Percentiles rank a stretch among this genome's conserved stretches.
Evolutionary conservation across 2,329 filamentous ascomycete species (phyloP).

Genomic region (Purpureocillium lavendulum): DNA sequence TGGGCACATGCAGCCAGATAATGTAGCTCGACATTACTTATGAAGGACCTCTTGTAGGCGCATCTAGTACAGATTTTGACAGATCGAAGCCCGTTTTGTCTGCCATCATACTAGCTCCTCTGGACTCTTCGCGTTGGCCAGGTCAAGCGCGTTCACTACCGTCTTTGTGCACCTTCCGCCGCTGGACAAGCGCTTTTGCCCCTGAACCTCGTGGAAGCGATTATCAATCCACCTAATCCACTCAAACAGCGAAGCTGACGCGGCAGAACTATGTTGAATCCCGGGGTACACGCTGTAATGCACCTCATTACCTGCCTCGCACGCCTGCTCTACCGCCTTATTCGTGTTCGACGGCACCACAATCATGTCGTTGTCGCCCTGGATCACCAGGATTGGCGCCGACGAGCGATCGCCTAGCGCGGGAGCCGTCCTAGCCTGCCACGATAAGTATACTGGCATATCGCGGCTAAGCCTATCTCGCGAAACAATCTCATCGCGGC

Average conservation of each 20-base stretch:
- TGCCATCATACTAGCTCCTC: too few species aligned
- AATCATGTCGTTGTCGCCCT: conserved; percentile 6
- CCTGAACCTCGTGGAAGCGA: too few species aligned
- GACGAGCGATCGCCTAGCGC: conserved; percentile 5
- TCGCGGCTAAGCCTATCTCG: not conserved
- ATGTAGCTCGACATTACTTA: too few species aligned
- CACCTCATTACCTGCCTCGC: conserved; percentile 5
- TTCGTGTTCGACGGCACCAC: conserved; percentile 3
- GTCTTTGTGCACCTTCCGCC: too few species aligned
- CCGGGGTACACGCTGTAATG: conserved; percentile 5
- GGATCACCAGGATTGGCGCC: conserved; percentile 8
- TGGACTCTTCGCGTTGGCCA: too few species aligned
- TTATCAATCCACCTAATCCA: too few species aligned
- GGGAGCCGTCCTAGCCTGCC: conserved; percentile 3
- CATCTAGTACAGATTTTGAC: too few species aligned
- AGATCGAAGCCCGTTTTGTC: too few species aligned
- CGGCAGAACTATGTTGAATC: conserved; percentile 4
- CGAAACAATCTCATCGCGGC: not conserved
- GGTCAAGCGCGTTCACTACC: too few species aligned
- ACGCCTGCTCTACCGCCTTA: conserved; percentile 2
- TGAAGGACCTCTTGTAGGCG: too few species aligned
- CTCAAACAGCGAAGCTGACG: conserved; percentile 1
- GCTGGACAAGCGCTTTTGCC: too few species aligned
- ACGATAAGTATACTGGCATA: not conserved
- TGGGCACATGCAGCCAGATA: too few species aligned